Base-by-base conservation (phyloP, 169 alveolate species). In the Cryptosporidium sp. region DNA sequence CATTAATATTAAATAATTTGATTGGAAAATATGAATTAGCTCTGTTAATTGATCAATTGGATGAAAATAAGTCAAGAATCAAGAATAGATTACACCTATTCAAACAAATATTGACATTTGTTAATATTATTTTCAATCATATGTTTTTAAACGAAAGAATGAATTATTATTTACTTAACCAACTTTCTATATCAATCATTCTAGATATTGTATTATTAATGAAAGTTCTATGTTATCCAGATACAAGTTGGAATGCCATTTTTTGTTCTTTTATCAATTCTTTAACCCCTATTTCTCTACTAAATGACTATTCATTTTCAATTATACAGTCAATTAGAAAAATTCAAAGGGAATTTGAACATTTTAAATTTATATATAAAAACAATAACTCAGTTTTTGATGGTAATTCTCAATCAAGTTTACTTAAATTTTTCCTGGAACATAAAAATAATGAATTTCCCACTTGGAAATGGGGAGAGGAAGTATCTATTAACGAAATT, bases 201-300 rank as follows among this genome's bases (percentile, higher is more conserved):
- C 18, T 73, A 39, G 86, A 73, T 73, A 26, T 56, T 56, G 21
- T 33, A 31, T 56, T 73, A 73, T 21, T 73, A 37, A 73, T 73
- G 18, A 52, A 39, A 52, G 62, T 53, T 33, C 14, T 60, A 33
- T 37, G 44, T n/a, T 73, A 73, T 39, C 86, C 23, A 37, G 39
- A 53, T 12, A 45, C 52, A 6, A 56, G 42, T 52, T 73, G 58
- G 56, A 60, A 51, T 56, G 29, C 45, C 0, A 52, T 37, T 53
- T 56, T 53, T 60, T 73, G 71, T 18, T 39, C 35, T 33, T 53
- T 73, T 52, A 23, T 52, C n/a, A 33, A 53, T 7, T 73, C 70
- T 4, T 56, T 73, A 8, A 73, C 53, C 18, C 70, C 68, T 3
- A 8, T 73, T 56, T 31, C 70, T 12, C 14, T 62, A 33, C 8